Conservation (phyloP, 306 rosid species). For the Luffa acutangula region DNA sequence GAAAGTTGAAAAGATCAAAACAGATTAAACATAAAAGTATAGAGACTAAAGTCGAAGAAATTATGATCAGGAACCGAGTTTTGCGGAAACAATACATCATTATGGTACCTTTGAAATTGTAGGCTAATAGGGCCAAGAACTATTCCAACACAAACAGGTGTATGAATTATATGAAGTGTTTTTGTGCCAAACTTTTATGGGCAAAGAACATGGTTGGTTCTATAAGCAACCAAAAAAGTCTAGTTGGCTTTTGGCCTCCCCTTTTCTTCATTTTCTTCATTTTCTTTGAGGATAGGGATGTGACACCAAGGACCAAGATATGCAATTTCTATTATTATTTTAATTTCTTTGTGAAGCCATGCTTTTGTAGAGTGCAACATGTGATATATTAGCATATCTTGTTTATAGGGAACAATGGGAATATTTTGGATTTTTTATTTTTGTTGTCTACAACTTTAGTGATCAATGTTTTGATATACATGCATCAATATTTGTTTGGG, state of each 20-base stretch:
- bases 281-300: slow-evolving; percentile 8
- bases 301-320: background rate
- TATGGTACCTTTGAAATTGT: background rate
- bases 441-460: background rate
- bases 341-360: background rate
- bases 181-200: background rate
- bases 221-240: slow-evolving; percentile 11
- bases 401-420: background rate
- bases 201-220: slow-evolving; percentile 14
- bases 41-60: background rate
- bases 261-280: background rate
- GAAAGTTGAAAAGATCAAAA: background rate
- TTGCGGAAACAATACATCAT: background rate
- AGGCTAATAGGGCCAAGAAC: background rate
- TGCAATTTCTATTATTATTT: background rate
- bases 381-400: background rate
- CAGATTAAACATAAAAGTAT: background rate
- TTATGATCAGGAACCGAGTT: background rate
- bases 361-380: background rate
- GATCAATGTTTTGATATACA: background rate
- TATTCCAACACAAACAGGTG: slow-evolving; percentile 1
- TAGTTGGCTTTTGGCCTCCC: background rate
- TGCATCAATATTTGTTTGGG: background rate
- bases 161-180: background rate
- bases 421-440: background rate